Conservation (phyloP, 306 rosid genomes). For the Quercus bicolor region DNA sequence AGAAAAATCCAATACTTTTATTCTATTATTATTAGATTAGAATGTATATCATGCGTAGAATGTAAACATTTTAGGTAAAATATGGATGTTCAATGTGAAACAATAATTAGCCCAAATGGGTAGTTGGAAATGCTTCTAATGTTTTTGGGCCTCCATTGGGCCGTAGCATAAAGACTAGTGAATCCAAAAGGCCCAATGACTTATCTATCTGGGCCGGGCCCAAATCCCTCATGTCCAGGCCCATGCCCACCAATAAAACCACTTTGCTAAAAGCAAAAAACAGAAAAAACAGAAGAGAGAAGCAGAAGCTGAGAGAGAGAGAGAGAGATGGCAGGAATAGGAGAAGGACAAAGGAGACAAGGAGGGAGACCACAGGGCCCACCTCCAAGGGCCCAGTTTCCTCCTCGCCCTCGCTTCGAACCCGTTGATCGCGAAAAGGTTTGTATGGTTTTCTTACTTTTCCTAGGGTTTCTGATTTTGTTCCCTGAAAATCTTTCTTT, state of each 20-base stretch:
- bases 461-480: neutral
- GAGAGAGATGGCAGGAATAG: slow-evolving; percentile 33
- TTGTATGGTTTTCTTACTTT: neutral
- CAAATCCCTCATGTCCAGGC: neutral
- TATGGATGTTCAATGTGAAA: too few species aligned
- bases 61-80: too few species aligned
- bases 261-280: neutral
- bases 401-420: slow-evolving; percentile 44
- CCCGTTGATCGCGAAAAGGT: slow-evolving; percentile 64
- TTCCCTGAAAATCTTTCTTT: neutral
- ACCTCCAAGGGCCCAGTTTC: slow-evolving; percentile 41
- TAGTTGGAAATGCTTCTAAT: too few species aligned
- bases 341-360: slow-evolving; percentile 43
- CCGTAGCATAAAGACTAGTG: too few species aligned
- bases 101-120: too few species aligned
- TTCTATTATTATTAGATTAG: too few species aligned
- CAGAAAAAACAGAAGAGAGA: neutral
- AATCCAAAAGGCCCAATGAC: too few species aligned
- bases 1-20: too few species aligned
- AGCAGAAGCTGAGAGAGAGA: neutral
- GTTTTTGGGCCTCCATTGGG: too few species aligned
- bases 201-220: neutral
- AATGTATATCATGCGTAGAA: too few species aligned
- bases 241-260: neutral
- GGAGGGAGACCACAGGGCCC: slow-evolving; percentile 37